phyloP scores from a whole-genome alignment of 148 eudicot genomes.

The Camellia granthamiana region DNA sequence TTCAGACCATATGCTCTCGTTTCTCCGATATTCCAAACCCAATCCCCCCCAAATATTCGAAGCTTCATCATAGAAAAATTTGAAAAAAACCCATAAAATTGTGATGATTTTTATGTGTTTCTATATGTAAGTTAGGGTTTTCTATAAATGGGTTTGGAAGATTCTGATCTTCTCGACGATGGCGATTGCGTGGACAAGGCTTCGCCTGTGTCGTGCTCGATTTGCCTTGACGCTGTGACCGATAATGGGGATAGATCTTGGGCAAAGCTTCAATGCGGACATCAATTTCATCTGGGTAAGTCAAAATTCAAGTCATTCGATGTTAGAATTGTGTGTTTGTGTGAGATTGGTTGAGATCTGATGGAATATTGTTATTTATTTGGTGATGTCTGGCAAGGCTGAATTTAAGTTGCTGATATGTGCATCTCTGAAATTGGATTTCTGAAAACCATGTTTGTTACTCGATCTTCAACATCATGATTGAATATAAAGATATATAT shows the following conservation, averaged over 20 bases:
- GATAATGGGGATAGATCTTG: conserved; percentile 77
- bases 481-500: too few relatives aligned
- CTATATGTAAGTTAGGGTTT: conserved; percentile 22
- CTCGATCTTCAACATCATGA: too few relatives aligned
- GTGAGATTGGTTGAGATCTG: neutral
- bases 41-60: neutral
- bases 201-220: conserved; percentile 60
- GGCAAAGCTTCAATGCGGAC: conserved; percentile 94
- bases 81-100: neutral
- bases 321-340: neutral
- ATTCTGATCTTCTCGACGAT: conserved; percentile 45
- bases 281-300: conserved; percentile 90
- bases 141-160: conserved; percentile 59
- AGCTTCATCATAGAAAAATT: neutral
- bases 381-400: neutral
- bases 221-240: conserved; percentile 71
- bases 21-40: neutral
- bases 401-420: neutral
- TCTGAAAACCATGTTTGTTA: neutral
- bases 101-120: neutral
- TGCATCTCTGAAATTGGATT: neutral
- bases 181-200: conserved; percentile 36
- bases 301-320: neutral
- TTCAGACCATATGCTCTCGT: neutral
- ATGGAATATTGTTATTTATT: neutral